Evolutionary conservation across 179 eudicot species (phyloP).

Genomic region (Beta macrorhiza): DNA sequence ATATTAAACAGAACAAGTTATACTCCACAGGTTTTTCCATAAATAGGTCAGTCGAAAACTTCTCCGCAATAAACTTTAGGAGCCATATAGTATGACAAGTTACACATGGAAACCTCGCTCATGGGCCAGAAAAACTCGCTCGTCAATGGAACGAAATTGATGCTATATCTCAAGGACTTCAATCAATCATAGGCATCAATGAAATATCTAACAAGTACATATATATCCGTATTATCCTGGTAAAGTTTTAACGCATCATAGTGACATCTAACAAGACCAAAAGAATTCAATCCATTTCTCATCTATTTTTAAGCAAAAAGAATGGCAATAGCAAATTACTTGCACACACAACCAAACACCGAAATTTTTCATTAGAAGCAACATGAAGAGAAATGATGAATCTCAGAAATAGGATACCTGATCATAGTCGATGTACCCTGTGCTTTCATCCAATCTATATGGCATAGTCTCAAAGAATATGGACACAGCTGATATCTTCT

Average conservation of each 20-base stretch:
- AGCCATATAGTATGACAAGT: neutral
- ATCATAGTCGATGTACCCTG: conserved; percentile 89
- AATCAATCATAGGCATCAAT: neutral
- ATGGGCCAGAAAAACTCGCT: neutral
- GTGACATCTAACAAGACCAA: neutral
- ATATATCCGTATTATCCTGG: neutral
- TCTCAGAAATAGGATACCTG: conserved; percentile 51
- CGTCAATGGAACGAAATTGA: neutral
- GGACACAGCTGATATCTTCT: conserved; percentile 94
- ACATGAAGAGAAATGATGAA: conserved; percentile 3
- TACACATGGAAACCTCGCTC: neutral
- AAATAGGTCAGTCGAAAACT: neutral
- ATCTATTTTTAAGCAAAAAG: neutral
- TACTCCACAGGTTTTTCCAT: neutral
- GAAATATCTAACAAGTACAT: neutral
- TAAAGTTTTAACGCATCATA: neutral
- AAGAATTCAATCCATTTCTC: neutral
- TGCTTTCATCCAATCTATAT: conserved; percentile 85
- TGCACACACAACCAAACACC: neutral
- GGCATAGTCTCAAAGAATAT: conserved; percentile 99
- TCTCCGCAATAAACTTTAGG: neutral
- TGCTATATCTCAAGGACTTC: neutral
- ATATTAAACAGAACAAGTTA: neutral
- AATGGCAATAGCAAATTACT: too few species aligned
- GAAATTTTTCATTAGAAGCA: neutral